phyloP scores from a whole-genome alignment of 148 eudicot genomes.

The Vaccinium vitisidaea region DNA sequence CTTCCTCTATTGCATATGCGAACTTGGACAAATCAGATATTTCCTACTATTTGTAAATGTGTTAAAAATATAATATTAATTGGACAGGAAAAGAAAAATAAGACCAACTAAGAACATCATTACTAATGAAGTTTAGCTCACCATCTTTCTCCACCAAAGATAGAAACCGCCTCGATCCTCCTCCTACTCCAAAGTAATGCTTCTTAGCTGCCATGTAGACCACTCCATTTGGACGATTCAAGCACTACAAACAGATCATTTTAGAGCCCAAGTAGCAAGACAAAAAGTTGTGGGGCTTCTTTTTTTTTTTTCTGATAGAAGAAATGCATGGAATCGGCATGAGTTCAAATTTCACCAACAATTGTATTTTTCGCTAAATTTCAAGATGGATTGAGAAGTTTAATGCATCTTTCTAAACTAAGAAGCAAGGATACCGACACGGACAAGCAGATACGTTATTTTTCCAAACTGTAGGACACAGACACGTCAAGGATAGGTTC shows the following conservation, averaged over 20 bases:
- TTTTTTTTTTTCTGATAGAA: not conserved
- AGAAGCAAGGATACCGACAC: not conserved
- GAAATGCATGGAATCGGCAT: not conserved
- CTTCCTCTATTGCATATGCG: not conserved
- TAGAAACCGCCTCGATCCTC: slow-evolving; percentile 83
- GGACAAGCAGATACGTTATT: not conserved
- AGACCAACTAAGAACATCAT: not conserved
- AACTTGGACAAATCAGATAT: not conserved
- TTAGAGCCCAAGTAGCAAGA: not conserved
- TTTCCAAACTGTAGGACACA: not conserved
- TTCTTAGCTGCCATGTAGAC: slow-evolving; percentile 95
- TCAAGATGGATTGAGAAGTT: not conserved
- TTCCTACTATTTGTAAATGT: not conserved
- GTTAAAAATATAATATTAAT: not conserved
- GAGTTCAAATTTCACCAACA: not conserved
- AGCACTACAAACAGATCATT: slow-evolving; percentile 46
- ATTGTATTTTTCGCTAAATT: not conserved
- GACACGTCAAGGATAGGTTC: not conserved
- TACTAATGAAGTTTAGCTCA: slow-evolving; percentile 27
- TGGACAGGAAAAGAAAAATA: not conserved
- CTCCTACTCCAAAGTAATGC: slow-evolving; percentile 97
- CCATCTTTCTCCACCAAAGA: slow-evolving; percentile 87
- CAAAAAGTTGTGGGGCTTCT: not conserved
- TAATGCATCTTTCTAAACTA: not conserved
- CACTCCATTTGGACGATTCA: slow-evolving; percentile 58